phyloP scores from a whole-genome alignment of 2,329 filamentous ascomycete genomes.

The Blastomyces parvus region DNA sequence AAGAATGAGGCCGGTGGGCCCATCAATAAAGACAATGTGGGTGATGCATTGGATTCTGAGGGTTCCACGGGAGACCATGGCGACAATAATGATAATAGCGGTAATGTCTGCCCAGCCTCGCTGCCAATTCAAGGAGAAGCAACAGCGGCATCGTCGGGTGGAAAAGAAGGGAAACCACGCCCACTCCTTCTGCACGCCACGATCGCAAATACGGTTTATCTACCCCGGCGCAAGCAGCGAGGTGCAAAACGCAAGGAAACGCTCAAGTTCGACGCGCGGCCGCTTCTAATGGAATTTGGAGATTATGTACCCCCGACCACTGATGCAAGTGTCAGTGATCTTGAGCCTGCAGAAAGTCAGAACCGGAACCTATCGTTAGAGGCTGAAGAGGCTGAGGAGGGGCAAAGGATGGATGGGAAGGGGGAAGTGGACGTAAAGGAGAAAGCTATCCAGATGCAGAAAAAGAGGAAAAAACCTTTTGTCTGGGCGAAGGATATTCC shows the following conservation, averaged over 20 bases:
- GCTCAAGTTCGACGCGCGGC: constrained; percentile 42
- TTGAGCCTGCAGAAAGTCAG: not conserved
- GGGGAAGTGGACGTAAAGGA: constrained; percentile 9
- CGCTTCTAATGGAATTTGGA: constrained; percentile 25
- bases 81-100: not conserved
- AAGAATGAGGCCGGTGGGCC: not conserved
- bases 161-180: constrained; percentile 29
- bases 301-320: constrained; percentile 6
- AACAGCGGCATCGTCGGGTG: not conserved
- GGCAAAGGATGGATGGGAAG: constrained; percentile 8
- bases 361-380: not conserved
- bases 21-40: not conserved
- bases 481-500: constrained; percentile 60
- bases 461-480: constrained; percentile 40
- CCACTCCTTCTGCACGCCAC: constrained; percentile 73
- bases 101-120: not conserved
- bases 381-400: not conserved
- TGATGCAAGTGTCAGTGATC: not conserved
- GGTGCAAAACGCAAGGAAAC: constrained; percentile 16
- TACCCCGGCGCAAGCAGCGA: constrained; percentile 18
- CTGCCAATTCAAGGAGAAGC: not conserved
- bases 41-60: not conserved
- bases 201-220: constrained; percentile 75
- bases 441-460: constrained; percentile 22
- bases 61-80: not conserved